These are phyloP conservation scores for Neonectria ditissima DNA, from an alignment of 2,329 filamentous ascomycete species.

Conservation along the genomic window DNA sequence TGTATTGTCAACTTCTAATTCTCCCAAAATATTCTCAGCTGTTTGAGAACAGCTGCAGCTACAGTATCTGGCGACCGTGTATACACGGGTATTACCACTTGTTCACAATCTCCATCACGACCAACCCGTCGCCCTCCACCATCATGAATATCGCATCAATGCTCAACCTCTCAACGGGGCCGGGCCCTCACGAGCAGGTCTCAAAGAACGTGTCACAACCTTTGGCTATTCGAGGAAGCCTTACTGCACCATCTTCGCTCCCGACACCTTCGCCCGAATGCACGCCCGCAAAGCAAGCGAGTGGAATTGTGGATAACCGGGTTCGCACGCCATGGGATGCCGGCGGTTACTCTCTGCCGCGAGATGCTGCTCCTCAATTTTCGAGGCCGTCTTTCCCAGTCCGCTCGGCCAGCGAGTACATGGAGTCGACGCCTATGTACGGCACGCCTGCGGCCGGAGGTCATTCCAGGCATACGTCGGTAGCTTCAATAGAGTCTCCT, in stretches of 20 bases:
- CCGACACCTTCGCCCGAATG: conserved; percentile 52
- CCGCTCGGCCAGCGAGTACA: conserved; percentile 41
- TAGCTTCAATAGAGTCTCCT: conserved; percentile 48
- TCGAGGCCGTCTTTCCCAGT: conserved; percentile 37
- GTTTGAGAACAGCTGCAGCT: conserved; percentile 9
- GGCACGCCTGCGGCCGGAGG: conserved; percentile 29
- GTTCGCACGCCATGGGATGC: conserved; percentile 64
- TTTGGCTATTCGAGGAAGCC: conserved; percentile 15
- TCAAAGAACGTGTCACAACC: conserved; percentile 26
- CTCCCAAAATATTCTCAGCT: conserved; percentile 4
- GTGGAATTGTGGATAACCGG: conserved; percentile 38
- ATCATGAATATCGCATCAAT: conserved; percentile 37
- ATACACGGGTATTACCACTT: conserved; percentile 7
- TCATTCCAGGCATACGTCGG: conserved; percentile 49
- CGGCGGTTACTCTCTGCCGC: conserved; percentile 61
- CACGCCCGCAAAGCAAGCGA: conserved; percentile 38
- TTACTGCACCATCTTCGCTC: conserved; percentile 36
- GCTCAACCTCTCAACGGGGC: conserved; percentile 40
- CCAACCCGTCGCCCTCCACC: conserved; percentile 16
- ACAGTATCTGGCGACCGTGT: background rate
- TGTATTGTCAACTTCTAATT: conserved; percentile 30
- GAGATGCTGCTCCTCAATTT: conserved; percentile 54
- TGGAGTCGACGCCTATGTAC: conserved; percentile 38
- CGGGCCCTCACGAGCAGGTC: conserved; percentile 25
- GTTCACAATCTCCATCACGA: conserved; percentile 7